These are phyloP conservation scores for Cladophialophora chaetospira DNA, from an alignment of 2,329 filamentous ascomycete genomes.

Conservation along the genomic window DNA sequence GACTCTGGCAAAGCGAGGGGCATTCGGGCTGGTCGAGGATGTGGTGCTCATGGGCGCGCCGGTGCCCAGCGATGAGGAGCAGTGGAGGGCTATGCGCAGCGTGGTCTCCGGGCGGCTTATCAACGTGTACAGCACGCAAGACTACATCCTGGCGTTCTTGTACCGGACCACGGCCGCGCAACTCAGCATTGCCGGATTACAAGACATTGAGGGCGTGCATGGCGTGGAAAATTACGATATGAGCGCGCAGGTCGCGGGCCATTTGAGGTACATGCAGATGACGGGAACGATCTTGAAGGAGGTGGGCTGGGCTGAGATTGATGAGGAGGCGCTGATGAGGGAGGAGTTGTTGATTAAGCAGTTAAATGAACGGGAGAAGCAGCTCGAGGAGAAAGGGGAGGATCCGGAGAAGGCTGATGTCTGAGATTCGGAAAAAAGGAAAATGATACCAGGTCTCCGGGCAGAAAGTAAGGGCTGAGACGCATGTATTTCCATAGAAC, in stretches of 20 bases:
- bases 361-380: conserved; percentile 42
- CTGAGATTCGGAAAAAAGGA: conserved; percentile 1
- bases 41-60: conserved; percentile 75
- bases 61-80: conserved; percentile 63
- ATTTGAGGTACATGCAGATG: conserved; percentile 54
- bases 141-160: conserved; percentile 78
- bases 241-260: conserved; percentile 53
- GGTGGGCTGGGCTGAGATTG: conserved; percentile 57
- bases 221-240: conserved; percentile 64
- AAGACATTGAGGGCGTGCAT: conserved; percentile 65
- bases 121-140: conserved; percentile 78
- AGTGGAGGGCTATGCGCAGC: conserved; percentile 70
- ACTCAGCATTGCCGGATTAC: conserved; percentile 73
- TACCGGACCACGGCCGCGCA: conserved; percentile 76
- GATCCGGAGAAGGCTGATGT: conserved; percentile 16
- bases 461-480: not conserved
- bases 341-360: conserved; percentile 49
- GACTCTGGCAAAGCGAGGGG: conserved; percentile 68
- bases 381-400: conserved; percentile 32
- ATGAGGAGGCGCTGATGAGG: conserved; percentile 48
- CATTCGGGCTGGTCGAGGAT: conserved; percentile 75
- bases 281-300: conserved; percentile 54
- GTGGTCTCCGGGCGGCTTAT: conserved; percentile 74
- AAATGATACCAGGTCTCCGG: not conserved
- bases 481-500: too few species aligned